Percentiles rank a stretch among this genome's conserved stretches.
These are phyloP conservation scores for Agaricus sinodeliciosus DNA, from an alignment of 768 basidiomycete genomes.

Conservation along the genomic window DNA sequence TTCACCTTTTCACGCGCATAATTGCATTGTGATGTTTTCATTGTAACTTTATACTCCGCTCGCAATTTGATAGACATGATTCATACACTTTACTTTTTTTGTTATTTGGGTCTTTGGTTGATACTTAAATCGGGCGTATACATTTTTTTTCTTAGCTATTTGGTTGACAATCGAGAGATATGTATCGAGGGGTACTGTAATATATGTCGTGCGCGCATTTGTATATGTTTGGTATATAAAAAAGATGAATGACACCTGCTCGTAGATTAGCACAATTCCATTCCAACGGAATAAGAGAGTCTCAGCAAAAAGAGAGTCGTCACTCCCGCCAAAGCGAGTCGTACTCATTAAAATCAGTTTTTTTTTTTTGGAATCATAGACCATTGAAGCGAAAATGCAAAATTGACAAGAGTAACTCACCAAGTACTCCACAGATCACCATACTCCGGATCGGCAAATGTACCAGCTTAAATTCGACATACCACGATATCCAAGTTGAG, in stretches of 20 bases:
- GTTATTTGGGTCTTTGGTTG: too few species aligned
- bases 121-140: too few species aligned
- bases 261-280: background rate
- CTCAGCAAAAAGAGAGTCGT: conserved; percentile 31
- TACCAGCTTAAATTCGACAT: conserved; percentile 41
- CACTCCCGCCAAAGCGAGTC: conserved; percentile 28
- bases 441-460: conserved; percentile 17
- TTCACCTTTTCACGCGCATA: too few species aligned
- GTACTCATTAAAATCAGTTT: conserved; percentile 50
- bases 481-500: conserved; percentile 29
- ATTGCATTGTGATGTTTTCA: too few species aligned
- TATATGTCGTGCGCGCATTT: too few species aligned
- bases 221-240: background rate
- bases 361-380: conserved; percentile 38
- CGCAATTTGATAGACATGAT: too few species aligned
- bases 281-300: conserved; percentile 12
- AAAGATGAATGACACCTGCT: background rate
- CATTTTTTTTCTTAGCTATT: too few species aligned
- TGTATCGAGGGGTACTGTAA: too few species aligned
- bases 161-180: too few species aligned
- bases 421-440: background rate
- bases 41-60: too few species aligned
- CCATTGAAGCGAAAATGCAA: conserved; percentile 8
- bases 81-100: too few species aligned
- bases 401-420: conserved; percentile 18